These are phyloP conservation scores for Tagetes patula DNA, from an alignment of 129 eudicot genomes.

Conservation along the genomic window DNA sequence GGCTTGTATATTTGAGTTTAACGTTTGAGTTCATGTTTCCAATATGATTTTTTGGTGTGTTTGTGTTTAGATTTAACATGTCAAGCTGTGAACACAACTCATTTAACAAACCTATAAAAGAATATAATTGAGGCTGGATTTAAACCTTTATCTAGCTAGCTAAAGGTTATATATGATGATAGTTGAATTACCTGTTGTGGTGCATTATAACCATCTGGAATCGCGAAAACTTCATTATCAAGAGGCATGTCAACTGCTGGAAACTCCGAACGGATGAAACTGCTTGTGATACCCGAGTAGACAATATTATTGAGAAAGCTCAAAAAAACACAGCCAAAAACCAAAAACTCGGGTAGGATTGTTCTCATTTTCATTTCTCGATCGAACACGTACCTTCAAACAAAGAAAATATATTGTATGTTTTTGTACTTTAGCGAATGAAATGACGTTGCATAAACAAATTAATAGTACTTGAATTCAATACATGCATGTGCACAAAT, in stretches of 20 bases:
- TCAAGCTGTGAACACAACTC: no score
- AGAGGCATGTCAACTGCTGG: conserved; percentile 90
- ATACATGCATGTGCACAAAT: no score
- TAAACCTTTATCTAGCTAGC: no score
- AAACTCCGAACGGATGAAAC: conserved; percentile 73
- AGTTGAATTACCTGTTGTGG: conserved; percentile 74
- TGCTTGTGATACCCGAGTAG: conserved; percentile 22
- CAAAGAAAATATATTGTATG: background rate
- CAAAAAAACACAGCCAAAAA: conserved; percentile 36
- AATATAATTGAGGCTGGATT: no score
- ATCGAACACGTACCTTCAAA: conserved; percentile 20
- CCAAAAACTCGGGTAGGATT: conserved; percentile 34
- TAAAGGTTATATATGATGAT: no score
- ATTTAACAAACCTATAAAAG: background rate
- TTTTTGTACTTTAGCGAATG: no score
- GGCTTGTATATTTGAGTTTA: no score
- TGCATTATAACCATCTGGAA: conserved; percentile 80
- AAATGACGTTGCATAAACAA: no score
- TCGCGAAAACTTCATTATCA: conserved; percentile 68
- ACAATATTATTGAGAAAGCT: conserved; percentile 5
- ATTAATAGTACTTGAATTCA: no score
- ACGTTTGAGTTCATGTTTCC: no score
- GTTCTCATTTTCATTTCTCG: conserved; percentile 15
- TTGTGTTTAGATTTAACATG: no score
- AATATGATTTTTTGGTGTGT: no score